These are phyloP conservation scores for Dorcoceras hygrometricum DNA, from an alignment of 257 asterid genomes.

Conservation along the genomic window DNA sequence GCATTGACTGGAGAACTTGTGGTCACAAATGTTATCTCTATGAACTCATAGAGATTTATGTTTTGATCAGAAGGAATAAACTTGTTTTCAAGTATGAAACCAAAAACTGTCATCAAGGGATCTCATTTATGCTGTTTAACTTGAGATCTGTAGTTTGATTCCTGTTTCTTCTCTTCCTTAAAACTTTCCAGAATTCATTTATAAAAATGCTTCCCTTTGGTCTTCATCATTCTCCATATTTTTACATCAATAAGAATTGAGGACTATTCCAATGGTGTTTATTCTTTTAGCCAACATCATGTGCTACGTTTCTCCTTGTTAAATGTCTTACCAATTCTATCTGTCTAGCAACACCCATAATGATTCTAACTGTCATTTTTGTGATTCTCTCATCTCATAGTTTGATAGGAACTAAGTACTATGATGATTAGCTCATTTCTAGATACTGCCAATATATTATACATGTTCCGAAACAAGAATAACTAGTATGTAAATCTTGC, in stretches of 20 bases:
- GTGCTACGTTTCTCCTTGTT: background rate
- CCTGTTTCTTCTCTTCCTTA: background rate
- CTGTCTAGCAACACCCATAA: background rate
- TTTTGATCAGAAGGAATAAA: background rate
- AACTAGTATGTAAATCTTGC: too few relatives aligned
- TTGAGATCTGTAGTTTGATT: background rate
- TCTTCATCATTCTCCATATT: too few relatives aligned
- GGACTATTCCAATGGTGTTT: background rate
- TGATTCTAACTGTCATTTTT: background rate
- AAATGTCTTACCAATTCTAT: background rate
- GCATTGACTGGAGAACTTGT: background rate
- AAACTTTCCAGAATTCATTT: background rate
- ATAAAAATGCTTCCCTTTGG: too few relatives aligned
- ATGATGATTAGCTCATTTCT: background rate
- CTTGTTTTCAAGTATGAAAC: too few relatives aligned
- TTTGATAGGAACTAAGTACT: background rate
- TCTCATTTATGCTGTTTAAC: background rate
- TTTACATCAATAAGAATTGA: background rate
- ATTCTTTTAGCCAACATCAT: background rate
- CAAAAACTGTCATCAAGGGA: background rate
- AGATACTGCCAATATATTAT: background rate
- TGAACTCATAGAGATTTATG: background rate
- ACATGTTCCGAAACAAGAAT: too few relatives aligned
- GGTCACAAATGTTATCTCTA: background rate
- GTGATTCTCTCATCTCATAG: background rate